Evolutionary conservation across 139 green algal species (phyloP), one percentile per base, ranked within the genome.

Genomic region (Micractinium conductrix): DNA sequence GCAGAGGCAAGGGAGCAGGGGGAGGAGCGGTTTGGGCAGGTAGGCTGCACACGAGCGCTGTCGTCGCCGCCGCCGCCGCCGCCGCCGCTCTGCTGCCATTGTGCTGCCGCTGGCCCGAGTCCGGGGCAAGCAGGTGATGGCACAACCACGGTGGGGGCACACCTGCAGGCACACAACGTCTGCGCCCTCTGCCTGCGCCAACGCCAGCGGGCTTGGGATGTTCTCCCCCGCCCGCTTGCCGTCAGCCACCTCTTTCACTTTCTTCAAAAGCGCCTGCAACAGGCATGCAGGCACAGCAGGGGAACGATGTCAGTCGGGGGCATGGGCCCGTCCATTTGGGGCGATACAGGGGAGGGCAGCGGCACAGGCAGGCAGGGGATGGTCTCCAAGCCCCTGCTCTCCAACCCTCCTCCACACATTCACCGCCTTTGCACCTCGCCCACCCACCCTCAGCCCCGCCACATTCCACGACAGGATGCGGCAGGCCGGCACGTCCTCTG

Each of bases 261-360:
- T 95, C 65, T 92, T 93, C 0, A 96, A 83, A n/a, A 96, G 63
- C 3, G 87, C 86, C 14, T 90, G 45, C 74, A 96, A 78, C 53
- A 16, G 26, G 7, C 19, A 62, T 38, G 60, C 14, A 8, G 28
- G 60, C 35, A 10, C 26, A 6, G 60, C 60, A 68, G 58, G 58
- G 19, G 3, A 4, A 37, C 60, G 60, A n/a, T n/a, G n/a, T n/a
- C n/a, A n/a, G n/a, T n/a, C n/a, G n/a, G n/a, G n/a, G n/a, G n/a
- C n/a, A n/a, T n/a, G n/a, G n/a, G n/a, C n/a, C n/a, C n/a, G n/a
- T n/a, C n/a, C n/a, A n/a, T n/a, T n/a, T n/a, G n/a, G n/a, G n/a
- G n/a, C n/a, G n/a, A n/a, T n/a, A n/a, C n/a, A n/a, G n/a, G n/a
- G n/a, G n/a, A n/a, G n/a, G n/a, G n/a, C n/a, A n/a, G n/a, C n/a